Evolutionary conservation across 2,329 filamentous ascomycete genomes (phyloP).

Genomic region (Aspergillus sp.): DNA sequence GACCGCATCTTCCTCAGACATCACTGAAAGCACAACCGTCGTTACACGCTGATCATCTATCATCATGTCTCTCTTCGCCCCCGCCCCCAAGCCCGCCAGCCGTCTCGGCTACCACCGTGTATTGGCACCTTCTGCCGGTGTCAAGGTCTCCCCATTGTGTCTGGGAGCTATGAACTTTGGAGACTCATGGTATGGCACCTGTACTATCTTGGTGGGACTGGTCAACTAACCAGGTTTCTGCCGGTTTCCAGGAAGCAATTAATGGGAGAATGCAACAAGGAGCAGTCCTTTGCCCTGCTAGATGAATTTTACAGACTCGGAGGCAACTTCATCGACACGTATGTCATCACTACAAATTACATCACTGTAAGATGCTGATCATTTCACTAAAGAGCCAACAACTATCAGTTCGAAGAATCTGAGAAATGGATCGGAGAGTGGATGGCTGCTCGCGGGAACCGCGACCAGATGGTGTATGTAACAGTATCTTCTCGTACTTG

Average conservation of each 20-base stretch:
- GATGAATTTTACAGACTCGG: conserved; percentile 65
- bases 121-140: conserved; percentile 63
- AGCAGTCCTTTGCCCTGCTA: conserved; percentile 61
- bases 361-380: neutral
- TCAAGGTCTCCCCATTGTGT: conserved; percentile 64
- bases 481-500: conserved; percentile 46
- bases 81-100: conserved; percentile 57
- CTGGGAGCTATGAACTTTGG: conserved; percentile 40
- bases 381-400: conserved; percentile 43
- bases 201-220: neutral
- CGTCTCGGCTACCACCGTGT: conserved; percentile 65
- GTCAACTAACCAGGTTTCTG: neutral
- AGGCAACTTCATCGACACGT: conserved; percentile 72
- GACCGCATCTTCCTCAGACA: neutral
- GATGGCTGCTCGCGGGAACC: conserved; percentile 62
- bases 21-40: neutral
- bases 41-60: neutral
- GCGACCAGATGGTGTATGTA: conserved; percentile 69
- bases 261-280: conserved; percentile 66
- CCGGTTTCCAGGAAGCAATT: neutral
- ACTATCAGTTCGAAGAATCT: conserved; percentile 64
- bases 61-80: conserved; percentile 26
- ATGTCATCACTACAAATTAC: conserved; percentile 23
- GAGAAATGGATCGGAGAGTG: conserved; percentile 69
- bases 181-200: conserved; percentile 42